Evolutionary conservation across 257 asterid genomes (phyloP), one percentile per base, ranked within the genome.

Genomic region (Rauvolfia tetraphylla): DNA sequence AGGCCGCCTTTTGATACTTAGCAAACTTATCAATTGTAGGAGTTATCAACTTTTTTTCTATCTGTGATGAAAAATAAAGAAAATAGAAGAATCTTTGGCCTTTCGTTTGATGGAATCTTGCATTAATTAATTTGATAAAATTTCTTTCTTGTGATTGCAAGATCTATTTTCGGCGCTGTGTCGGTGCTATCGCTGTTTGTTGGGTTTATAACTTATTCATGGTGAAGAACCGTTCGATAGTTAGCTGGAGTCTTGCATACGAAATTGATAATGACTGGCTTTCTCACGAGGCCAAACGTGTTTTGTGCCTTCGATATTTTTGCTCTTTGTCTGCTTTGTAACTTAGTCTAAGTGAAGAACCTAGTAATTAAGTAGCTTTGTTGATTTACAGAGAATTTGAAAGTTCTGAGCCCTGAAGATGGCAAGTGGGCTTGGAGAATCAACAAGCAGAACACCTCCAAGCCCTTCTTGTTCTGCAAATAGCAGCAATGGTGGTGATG

Each of bases 371-470:
- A 46, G 56, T 36, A 7, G 7, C 51, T 68, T 59, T 74, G 63
- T 29, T 27, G 67, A 20, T 77, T 51, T 46, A 31, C 81, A 77
- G 79, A 78, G 42, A 38, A 68, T 61, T 48, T 51, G 53, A 76
- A 38, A 8, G 65, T 56, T 46, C 3, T 68, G 70, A 71, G 63
- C 51, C 56, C 44, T 48, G 68, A 22, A 68, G 31, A 89, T 89
- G 94, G 84, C 80, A 18, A 78, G 83, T 80, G 95, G 89, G 84
- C 78, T 88, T 83, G 89, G 89, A 83, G 95, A 85, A 81, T 87
- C 91, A 7, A 79, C 86, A 4, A 86, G 82, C 70, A 78, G 83
- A 81, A 76, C 82, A 6, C 88, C 90, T 68, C 84, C 83, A 25
- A 82, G 86, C 84, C 81, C 86, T 61, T 85, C 89, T 18, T 85